Evolutionary conservation across 192 early-diverging fungal genomes (phyloP).

Genomic region (Backusella mclennaniae): DNA sequence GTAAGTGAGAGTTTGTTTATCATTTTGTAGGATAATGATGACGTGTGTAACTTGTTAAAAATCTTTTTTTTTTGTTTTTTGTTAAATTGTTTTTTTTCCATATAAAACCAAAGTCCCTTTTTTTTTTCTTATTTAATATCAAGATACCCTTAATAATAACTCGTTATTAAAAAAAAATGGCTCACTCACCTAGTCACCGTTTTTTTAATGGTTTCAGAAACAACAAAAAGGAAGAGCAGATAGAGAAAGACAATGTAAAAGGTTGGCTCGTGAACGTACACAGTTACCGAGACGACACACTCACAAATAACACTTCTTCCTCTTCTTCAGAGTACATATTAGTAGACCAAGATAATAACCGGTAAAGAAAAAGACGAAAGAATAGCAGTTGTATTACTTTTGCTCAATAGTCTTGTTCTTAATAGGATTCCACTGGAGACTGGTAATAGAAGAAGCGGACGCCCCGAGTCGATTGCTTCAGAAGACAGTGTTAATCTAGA

Average conservation of each 20-base stretch:
- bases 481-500: slow-evolving; percentile 36
- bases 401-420: not conserved
- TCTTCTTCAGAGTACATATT: not conserved
- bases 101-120: not conserved
- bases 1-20: not conserved
- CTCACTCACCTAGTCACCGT: slow-evolving; percentile 12
- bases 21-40: not conserved
- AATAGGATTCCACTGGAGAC: slow-evolving; percentile 18
- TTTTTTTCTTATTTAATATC: not conserved
- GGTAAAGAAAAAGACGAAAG: not conserved
- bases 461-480: slow-evolving; percentile 27
- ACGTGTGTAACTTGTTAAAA: not conserved
- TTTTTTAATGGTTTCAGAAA: slow-evolving; percentile 15
- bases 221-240: not conserved
- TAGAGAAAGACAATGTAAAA: slow-evolving; percentile 16
- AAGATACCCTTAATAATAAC: slow-evolving; percentile 1
- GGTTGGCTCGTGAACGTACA: slow-evolving; percentile 30
- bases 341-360: slow-evolving; percentile 20
- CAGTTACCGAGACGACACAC: slow-evolving; percentile 17
- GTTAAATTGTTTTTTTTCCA: slow-evolving; percentile 6
- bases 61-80: slow-evolving; percentile 3
- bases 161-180: not conserved
- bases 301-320: not conserved
- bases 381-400: not conserved
- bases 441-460: not conserved